phyloP scores from a whole-genome alignment of 1,284 basidiomycete species.

The Clitocybe nebularis region DNA sequence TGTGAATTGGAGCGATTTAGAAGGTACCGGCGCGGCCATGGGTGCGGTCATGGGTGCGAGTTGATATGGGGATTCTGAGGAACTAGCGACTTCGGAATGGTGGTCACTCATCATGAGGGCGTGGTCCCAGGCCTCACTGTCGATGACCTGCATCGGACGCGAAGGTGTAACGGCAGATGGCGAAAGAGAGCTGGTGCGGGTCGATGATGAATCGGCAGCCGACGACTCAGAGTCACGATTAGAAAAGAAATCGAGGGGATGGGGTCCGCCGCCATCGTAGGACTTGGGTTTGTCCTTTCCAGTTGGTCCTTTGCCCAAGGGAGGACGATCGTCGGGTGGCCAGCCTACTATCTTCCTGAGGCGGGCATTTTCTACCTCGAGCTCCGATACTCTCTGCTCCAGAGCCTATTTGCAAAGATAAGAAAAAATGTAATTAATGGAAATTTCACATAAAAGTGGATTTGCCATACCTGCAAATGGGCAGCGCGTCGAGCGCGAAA shows the following conservation, averaged over 20 bases:
- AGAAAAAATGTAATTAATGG: slow-evolving; percentile 28
- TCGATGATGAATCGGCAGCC: slow-evolving; percentile 36
- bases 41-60: slow-evolving; percentile 38
- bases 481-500: slow-evolving; percentile 89
- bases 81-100: slow-evolving; percentile 31
- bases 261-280: slow-evolving; percentile 24
- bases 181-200: slow-evolving; percentile 38
- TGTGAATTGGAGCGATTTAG: slow-evolving; percentile 26
- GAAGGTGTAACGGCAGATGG: slow-evolving; percentile 39
- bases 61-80: slow-evolving; percentile 34
- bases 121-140: slow-evolving; percentile 54
- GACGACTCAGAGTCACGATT: slow-evolving; percentile 46
- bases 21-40: slow-evolving; percentile 16
- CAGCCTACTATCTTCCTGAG: slow-evolving; percentile 75
- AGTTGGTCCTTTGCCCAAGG: slow-evolving; percentile 77
- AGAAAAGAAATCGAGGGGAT: slow-evolving; percentile 29
- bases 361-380: slow-evolving; percentile 81
- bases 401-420: slow-evolving; percentile 52
- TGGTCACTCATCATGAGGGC: slow-evolving; percentile 49
- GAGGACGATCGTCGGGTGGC: slow-evolving; percentile 67
- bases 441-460: slow-evolving; percentile 34
- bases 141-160: slow-evolving; percentile 44
- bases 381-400: slow-evolving; percentile 76
- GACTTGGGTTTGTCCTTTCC: slow-evolving; percentile 74
- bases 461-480: slow-evolving; percentile 67